Evolutionary conservation across 2,329 filamentous ascomycete genomes (phyloP).

Genomic region (Epichloe amarillans): DNA sequence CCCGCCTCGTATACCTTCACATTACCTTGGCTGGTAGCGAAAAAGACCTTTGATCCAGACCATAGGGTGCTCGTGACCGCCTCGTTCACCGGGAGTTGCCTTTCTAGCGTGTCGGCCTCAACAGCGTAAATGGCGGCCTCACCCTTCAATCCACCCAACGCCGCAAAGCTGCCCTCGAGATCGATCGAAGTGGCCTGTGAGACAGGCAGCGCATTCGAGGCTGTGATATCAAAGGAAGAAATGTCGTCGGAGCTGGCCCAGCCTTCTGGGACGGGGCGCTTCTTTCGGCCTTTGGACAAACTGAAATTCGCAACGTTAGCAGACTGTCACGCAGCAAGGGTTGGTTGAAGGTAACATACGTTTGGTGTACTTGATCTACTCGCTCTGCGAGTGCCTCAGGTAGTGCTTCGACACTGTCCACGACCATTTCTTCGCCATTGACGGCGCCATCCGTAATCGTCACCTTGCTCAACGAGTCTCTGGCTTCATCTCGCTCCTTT

Average conservation of each 20-base stretch:
- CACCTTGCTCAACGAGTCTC: constrained; percentile 76
- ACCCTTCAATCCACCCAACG: constrained; percentile 64
- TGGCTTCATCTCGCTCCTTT: constrained; percentile 84
- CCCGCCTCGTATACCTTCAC: constrained; percentile 71
- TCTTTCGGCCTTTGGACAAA: constrained; percentile 77
- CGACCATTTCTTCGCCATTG: constrained; percentile 79
- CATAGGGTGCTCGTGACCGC: constrained; percentile 54
- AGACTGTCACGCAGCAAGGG: constrained; percentile 5
- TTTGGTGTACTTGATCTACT: constrained; percentile 69
- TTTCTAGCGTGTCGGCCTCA: constrained; percentile 51
- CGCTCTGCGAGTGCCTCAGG: constrained; percentile 57
- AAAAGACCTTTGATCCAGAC: constrained; percentile 54
- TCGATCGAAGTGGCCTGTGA: constrained; percentile 36
- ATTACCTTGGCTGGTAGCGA: constrained; percentile 61
- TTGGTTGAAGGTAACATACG: constrained; percentile 39
- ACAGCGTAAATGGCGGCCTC: constrained; percentile 64
- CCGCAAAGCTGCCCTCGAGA: constrained; percentile 48
- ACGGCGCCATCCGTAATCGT: constrained; percentile 48
- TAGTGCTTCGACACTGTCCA: constrained; percentile 63
- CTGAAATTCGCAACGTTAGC: constrained; percentile 30
- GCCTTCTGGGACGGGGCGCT: constrained; percentile 69
- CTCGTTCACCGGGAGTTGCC: constrained; percentile 51
- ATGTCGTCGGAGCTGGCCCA: constrained; percentile 73
- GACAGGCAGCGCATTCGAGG: constrained; percentile 34
- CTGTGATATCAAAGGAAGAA: constrained; percentile 29